These are phyloP conservation scores for Fusarium sp. DNA, from an alignment of 2,329 filamentous ascomycete species.

Conservation along the genomic window DNA sequence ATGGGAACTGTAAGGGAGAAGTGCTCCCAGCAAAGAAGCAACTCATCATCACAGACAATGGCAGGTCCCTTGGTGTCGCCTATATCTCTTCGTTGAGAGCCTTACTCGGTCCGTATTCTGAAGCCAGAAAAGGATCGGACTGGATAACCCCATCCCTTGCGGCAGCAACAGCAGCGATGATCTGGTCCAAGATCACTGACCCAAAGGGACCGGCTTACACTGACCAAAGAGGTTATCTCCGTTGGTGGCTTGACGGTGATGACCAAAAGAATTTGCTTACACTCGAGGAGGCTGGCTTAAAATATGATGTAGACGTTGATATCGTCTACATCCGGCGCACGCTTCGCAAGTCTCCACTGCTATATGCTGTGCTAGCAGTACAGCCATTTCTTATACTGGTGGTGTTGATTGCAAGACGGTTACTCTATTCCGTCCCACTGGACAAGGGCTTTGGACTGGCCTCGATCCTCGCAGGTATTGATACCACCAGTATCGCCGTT, in stretches of 20 bases:
- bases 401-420: background rate
- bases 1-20: background rate
- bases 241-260: background rate
- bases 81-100: slow-evolving; percentile 3
- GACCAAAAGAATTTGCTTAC: background rate
- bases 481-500: background rate
- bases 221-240: background rate
- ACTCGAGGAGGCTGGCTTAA: background rate
- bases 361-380: slow-evolving; percentile 4
- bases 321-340: background rate
- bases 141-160: background rate
- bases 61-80: slow-evolving; percentile 1
- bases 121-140: background rate
- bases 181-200: slow-evolving; percentile 4
- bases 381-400: background rate
- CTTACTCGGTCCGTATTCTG: slow-evolving; percentile 6
- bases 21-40: slow-evolving; percentile 1
- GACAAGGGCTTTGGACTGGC: slow-evolving; percentile 2
- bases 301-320: background rate
- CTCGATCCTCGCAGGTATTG: slow-evolving; percentile 4
- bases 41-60: background rate
- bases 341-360: background rate
- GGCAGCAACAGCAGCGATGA: background rate
- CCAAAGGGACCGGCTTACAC: background rate
- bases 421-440: background rate